These are phyloP conservation scores for Apiospora marii DNA, from an alignment of 2,329 filamentous ascomycete species.

Conservation along the genomic window DNA sequence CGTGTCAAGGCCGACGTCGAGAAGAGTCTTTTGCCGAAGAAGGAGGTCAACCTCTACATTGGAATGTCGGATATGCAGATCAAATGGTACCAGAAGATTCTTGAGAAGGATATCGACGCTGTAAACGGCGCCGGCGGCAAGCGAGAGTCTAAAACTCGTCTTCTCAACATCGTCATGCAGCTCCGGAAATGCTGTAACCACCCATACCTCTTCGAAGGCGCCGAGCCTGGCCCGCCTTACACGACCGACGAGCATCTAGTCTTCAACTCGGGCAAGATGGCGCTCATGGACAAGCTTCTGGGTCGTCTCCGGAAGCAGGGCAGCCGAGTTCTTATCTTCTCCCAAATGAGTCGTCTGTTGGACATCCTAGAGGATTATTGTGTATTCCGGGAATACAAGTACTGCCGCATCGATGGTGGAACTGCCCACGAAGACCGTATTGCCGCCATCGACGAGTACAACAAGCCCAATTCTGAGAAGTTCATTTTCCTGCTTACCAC, in stretches of 20 bases:
- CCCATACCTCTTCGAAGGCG: constrained; percentile 96
- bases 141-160: constrained; percentile 94
- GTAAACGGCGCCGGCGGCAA: constrained; percentile 97
- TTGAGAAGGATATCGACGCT: constrained; percentile 98
- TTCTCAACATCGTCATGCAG: constrained; percentile 99
- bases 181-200: constrained; percentile 99
- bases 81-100: constrained; percentile 98
- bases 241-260: constrained; percentile 97
- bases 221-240: constrained; percentile 95
- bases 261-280: constrained; percentile 96
- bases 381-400: constrained; percentile 92
- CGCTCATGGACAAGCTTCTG: constrained; percentile 91
- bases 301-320: constrained; percentile 84
- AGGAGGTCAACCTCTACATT: constrained; percentile 95
- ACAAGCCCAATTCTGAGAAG: constrained; percentile 93
- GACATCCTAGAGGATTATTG: constrained; percentile 99
- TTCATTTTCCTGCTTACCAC: constrained; percentile 97
- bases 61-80: constrained; percentile 99
- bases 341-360: constrained; percentile 96
- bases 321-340: constrained; percentile 97
- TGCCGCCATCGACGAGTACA: constrained; percentile 97
- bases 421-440: constrained; percentile 98
- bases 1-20: constrained; percentile 98
- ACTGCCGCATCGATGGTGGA: constrained; percentile 95
- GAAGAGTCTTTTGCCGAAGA: constrained; percentile 96